Conservation (phyloP, 2,329 filamentous ascomycete genomes). For the Neofusicoccum parvum region DNA sequence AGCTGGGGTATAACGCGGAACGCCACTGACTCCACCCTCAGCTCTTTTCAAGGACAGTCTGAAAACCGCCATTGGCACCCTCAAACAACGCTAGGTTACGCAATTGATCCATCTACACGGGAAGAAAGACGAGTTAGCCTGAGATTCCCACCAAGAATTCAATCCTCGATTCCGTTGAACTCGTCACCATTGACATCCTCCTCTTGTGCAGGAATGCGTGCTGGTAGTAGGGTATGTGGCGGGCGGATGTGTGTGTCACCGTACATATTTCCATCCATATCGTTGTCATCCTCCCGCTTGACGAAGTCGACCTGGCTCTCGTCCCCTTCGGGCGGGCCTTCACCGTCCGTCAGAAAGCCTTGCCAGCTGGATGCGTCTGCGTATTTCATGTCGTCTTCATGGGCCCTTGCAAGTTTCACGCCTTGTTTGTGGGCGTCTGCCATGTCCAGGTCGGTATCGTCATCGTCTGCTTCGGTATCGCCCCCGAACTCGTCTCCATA, state of each 20-base stretch:
- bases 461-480: background rate
- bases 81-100: no score
- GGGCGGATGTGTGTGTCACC: background rate
- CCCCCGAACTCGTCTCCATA: background rate
- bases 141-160: background rate
- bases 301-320: background rate
- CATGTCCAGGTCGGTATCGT: background rate
- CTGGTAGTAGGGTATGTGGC: background rate
- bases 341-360: background rate
- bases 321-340: background rate
- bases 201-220: background rate
- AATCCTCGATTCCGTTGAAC: background rate
- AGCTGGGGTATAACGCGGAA: no score
- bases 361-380: background rate
- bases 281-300: background rate
- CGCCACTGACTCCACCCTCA: no score
- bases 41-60: no score
- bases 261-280: background rate
- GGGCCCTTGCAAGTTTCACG: background rate
- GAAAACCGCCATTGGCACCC: no score
- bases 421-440: background rate
- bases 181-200: background rate
- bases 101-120: no score
- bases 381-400: background rate
- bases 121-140: no score